A percentile compares a stretch with the other conserved stretches of the same genome.
These are phyloP conservation scores for Citrullus mucosospermus DNA, from an alignment of 306 rosid genomes.

Conservation along the genomic window DNA sequence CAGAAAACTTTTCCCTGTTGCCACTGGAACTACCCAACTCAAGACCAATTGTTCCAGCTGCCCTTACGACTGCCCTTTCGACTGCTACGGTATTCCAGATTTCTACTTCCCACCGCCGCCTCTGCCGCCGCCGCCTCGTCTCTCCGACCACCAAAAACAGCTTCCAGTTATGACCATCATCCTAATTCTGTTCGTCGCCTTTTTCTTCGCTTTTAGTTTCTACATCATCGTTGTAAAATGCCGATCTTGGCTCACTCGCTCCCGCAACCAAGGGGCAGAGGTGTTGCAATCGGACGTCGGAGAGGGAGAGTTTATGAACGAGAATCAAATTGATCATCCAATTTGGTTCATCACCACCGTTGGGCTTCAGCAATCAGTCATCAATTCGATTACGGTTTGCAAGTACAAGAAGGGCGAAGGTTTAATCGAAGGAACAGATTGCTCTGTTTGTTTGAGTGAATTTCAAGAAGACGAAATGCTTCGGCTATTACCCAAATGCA, in stretches of 20 bases:
- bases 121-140: conserved; percentile 13
- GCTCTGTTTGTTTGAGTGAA: conserved; percentile 7
- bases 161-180: conserved; percentile 35
- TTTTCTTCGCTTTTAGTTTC: conserved; percentile 31
- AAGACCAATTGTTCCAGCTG: conserved; percentile 36
- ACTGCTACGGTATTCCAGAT: conserved; percentile 31
- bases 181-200: conserved; percentile 22
- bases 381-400: neutral
- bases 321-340: conserved; percentile 18
- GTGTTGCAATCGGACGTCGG: conserved; percentile 13
- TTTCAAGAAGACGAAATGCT: neutral
- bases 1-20: conserved; percentile 50
- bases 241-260: conserved; percentile 24
- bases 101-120: conserved; percentile 31
- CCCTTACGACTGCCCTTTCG: conserved; percentile 34
- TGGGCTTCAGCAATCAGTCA: neutral
- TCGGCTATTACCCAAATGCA: neutral
- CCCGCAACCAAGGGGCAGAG: conserved; percentile 3
- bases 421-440: neutral
- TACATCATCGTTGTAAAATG: conserved; percentile 40
- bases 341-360: conserved; percentile 1
- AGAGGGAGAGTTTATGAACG: conserved; percentile 31
- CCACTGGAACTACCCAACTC: conserved; percentile 21
- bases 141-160: neutral
- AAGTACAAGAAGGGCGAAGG: neutral